Base-by-base conservation (phyloP, 306 rosid species). In the Rosa multiflora region DNA sequence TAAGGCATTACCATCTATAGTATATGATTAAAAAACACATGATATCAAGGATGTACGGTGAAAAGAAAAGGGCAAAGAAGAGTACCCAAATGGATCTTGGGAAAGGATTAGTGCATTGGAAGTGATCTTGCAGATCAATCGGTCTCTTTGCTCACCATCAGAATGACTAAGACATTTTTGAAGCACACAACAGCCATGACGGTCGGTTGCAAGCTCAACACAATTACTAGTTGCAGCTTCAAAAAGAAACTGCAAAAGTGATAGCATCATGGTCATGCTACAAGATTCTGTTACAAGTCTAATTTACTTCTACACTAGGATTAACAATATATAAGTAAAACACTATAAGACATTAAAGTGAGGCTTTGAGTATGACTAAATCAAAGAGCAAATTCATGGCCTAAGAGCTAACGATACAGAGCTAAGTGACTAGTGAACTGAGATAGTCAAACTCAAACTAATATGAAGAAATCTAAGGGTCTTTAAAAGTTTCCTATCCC, bases 141-240 rank as follows among this genome's bases (percentile, higher is more conserved):
- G 72, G 75, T 35, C 59, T 75, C 87, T 76, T 17, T 78, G 83
- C 32, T 80, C 80, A 8, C 82, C 89, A 43, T 83, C 81, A 11
- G 91, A 81, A 75, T 75, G 78, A 69, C 78, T 42, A 46, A 89
- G 85, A 83, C 92, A 89, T 82, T 85, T 85, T 73, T 87, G 91
- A 61, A 89, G 88, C 58, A 89, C 93, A 59, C 90, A 87, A 81
- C 93, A 89, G 32, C 93, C 91, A 68, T 89, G 91, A 44, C 91
- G 89, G 56, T 89, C 85, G 1, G 79, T 85, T 39, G 88, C 90
- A 77, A 89, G 88, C 70, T 89, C 88, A 72, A 87, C 84, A 70
- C 91, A 87, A 32, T 86, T 70, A n/a, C 71, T 59, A 67, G 79
- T 80, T 47, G 88, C 88, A 83, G 93, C 91, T 43, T 81, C 84